Evolutionary conservation across 768 basidiomycete species (phyloP).

Genomic region (Antrodiella citrinella): DNA sequence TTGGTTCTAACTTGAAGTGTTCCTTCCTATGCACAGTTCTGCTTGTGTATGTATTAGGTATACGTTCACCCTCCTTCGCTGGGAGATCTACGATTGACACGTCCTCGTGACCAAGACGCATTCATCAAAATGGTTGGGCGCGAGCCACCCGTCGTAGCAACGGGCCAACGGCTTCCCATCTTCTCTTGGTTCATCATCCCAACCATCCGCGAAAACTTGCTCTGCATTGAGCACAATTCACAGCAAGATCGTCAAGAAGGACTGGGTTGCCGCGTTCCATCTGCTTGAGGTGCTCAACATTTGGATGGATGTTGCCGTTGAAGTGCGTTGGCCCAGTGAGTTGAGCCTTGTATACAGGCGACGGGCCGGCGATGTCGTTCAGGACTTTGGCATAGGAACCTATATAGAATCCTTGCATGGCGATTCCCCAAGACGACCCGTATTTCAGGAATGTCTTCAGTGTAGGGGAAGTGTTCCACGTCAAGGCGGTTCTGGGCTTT

Average conservation of each 20-base stretch:
- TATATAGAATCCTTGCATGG: slow-evolving; percentile 11
- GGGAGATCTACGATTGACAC: too few relatives aligned
- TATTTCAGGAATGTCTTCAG: slow-evolving; percentile 26
- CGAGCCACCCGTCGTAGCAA: too few relatives aligned
- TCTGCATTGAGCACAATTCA: slow-evolving; percentile 11
- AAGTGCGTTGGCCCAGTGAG: not conserved
- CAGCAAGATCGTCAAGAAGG: slow-evolving; percentile 7
- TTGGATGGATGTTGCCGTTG: slow-evolving; percentile 1
- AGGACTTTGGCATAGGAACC: slow-evolving; percentile 23
- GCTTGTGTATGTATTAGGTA: too few relatives aligned
- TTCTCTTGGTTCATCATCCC: too few relatives aligned
- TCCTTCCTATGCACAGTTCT: too few relatives aligned
- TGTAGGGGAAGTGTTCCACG: slow-evolving; percentile 21
- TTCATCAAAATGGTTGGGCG: too few relatives aligned
- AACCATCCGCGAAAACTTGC: too few relatives aligned
- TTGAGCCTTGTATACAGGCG: too few relatives aligned
- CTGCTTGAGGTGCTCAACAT: slow-evolving; percentile 4
- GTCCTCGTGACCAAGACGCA: too few relatives aligned
- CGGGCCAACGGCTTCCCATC: too few relatives aligned
- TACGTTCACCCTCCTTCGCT: too few relatives aligned
- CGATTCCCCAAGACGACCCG: slow-evolving; percentile 21
- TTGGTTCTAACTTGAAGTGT: too few relatives aligned
- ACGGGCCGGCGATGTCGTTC: slow-evolving; percentile 30
- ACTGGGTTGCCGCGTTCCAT: slow-evolving; percentile 9
- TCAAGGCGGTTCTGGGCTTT: slow-evolving; percentile 13